Conservation (phyloP, 345 rosid species). For the Eucalyptus marginata region DNA sequence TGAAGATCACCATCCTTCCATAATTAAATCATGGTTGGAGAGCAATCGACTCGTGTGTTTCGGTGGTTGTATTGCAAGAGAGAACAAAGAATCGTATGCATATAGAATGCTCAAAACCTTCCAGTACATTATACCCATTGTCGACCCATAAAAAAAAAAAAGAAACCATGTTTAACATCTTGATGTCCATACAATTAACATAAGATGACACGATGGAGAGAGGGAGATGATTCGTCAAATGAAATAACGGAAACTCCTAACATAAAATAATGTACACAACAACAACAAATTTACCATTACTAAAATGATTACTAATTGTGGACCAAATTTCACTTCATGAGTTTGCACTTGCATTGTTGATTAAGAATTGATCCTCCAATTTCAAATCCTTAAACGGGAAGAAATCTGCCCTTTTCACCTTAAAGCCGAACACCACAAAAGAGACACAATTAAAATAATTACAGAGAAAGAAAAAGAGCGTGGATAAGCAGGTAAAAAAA, state of each 20-base stretch:
- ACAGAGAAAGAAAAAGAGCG: not conserved
- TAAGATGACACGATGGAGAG: not conserved
- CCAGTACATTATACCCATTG: not conserved
- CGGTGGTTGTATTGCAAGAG: not conserved
- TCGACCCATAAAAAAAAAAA: not conserved
- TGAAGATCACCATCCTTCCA: not conserved
- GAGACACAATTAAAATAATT: not conserved
- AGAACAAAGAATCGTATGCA: not conserved
- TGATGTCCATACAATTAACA: not conserved
- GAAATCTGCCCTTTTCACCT: not conserved
- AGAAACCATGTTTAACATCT: not conserved
- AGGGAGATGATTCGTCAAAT: not conserved
- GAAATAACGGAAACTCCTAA: fast-evolving
- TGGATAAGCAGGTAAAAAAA: not conserved
- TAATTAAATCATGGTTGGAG: not conserved
- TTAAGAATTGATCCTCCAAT: not conserved
- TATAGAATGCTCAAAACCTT: not conserved
- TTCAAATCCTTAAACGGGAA: not conserved
- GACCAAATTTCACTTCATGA: not conserved
- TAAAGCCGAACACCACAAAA: not conserved
- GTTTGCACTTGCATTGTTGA: not conserved
- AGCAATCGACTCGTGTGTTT: not conserved
- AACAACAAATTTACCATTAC: not conserved
- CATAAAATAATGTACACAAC: not conserved
- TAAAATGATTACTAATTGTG: not conserved